Conservation (phyloP, 2,329 filamentous ascomycete genomes). For the Phaeoacremonium minimum region DNA sequence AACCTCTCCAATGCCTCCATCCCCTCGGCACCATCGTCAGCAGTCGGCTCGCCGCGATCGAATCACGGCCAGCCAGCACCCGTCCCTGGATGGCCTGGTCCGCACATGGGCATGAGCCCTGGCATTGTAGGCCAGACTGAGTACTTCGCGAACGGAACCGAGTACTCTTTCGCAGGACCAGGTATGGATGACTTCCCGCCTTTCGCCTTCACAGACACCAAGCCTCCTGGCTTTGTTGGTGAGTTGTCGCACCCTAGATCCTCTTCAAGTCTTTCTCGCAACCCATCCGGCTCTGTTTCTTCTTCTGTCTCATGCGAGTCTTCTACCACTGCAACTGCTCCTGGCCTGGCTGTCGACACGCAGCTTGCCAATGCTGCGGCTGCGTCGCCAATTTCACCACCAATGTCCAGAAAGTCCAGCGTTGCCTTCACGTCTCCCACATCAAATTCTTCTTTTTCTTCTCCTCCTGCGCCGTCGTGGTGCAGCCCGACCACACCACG, state of each 20-base stretch:
- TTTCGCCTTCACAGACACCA: constrained; percentile 43
- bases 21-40: constrained; percentile 62
- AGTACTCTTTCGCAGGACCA: constrained; percentile 50
- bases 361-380: constrained; percentile 15
- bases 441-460: constrained; percentile 24
- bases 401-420: constrained; percentile 19
- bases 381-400: constrained; percentile 18
- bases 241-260: constrained; percentile 38
- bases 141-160: constrained; percentile 45
- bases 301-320: constrained; percentile 15
- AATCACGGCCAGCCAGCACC: constrained; percentile 52
- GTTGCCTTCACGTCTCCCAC: constrained; percentile 23
- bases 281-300: constrained; percentile 18
- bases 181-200: constrained; percentile 45
- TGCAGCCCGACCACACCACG: constrained; percentile 21
- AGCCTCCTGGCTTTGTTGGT: constrained; percentile 50
- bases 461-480: constrained; percentile 23
- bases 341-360: constrained; percentile 19
- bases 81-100: constrained; percentile 54
- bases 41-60: constrained; percentile 63
- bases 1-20: constrained; percentile 58
- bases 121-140: constrained; percentile 56
- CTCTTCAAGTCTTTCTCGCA: constrained; percentile 12
- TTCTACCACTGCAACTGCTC: constrained; percentile 14
- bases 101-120: constrained; percentile 56